Base-by-base conservation (phyloP, 805 yeast species). In the Zygoascus ofunaensis region DNA sequence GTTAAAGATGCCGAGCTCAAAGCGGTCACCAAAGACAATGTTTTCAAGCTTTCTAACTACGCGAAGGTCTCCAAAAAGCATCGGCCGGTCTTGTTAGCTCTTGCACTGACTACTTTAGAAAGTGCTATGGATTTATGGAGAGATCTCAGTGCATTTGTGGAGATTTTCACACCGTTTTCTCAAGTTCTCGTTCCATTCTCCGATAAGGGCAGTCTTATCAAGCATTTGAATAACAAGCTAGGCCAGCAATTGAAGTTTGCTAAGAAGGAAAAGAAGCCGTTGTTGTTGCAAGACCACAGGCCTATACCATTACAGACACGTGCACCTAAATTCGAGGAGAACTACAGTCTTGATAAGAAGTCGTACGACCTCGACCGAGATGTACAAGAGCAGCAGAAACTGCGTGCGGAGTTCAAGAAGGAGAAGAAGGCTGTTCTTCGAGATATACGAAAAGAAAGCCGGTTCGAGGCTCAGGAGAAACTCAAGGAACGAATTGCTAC, bases 311-410 rank as follows among this genome's bases (percentile, higher is more conserved):
- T 92, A 57, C 80, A 87, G 34, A 75, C 95, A 2, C 75, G 74
- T 56, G 82, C 87, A 32, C 99, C 99, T 52, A 80, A 84, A 65
- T 92, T 82, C 61, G 97, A 90, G 66, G 97, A 87, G 58, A 87
- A 87, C 70, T 92, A 81, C 76, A 90, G 89, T 67, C 95, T 96
- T 45, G 96, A 87, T 60, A 85, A 80, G 76, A 89, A 85, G 68
- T 84, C 94, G 5, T 83, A 87, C 62, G 96, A 90, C 62, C 75
- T 82, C 42, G 83, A 89, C 61, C 73, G 79, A 54, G 79, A 82
- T 48, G 74, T 92, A 64, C 85, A 80, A 53, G 97, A 92, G 63
- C 66, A 85, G 54, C 74, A 73, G 61, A 92, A 92, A 72, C 75
- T 90, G 70, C 77, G 76, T 65, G 79, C 82, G 18, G 86, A 84